Evolutionary conservation across 495 filamentous ascomycete genomes (phyloP).

Genomic region (Penicillium paradoxum): DNA sequence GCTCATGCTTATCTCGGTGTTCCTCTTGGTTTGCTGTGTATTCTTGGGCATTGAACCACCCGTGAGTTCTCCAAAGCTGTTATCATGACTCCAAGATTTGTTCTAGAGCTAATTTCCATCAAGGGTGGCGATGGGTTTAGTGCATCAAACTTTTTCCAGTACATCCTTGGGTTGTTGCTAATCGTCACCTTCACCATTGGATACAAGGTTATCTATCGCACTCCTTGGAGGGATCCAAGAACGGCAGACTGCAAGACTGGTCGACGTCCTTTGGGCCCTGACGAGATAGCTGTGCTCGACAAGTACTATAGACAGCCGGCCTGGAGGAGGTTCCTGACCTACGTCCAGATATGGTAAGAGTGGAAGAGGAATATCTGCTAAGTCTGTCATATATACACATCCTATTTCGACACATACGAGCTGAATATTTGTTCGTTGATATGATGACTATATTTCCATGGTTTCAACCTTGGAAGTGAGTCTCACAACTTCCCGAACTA

Average conservation of each 20-base stretch:
- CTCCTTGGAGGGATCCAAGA: slow-evolving; percentile 10
- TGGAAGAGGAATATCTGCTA: background rate
- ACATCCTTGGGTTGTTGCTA: slow-evolving; percentile 26
- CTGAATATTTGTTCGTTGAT: no score
- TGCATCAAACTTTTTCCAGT: slow-evolving; percentile 27
- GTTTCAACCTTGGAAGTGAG: no score
- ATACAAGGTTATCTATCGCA: slow-evolving; percentile 24
- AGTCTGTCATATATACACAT: background rate
- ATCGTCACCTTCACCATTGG: slow-evolving; percentile 15
- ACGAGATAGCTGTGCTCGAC: background rate
- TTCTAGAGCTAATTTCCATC: background rate
- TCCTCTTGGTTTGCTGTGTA: slow-evolving; percentile 17
- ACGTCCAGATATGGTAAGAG: background rate
- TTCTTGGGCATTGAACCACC: slow-evolving; percentile 10
- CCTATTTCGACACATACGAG: no score
- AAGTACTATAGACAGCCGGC: background rate
- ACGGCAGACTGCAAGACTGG: slow-evolving; percentile 2
- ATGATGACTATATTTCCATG: no score
- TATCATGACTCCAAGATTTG: background rate
- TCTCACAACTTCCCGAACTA: no score
- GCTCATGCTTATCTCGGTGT: slow-evolving; percentile 13
- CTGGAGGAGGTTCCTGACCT: background rate
- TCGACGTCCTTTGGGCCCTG: background rate
- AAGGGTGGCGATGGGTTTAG: slow-evolving; percentile 2
- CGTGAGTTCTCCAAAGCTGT: background rate